phyloP scores from a whole-genome alignment of 345 rosid species.

The Raphanus raphanistrum region DNA sequence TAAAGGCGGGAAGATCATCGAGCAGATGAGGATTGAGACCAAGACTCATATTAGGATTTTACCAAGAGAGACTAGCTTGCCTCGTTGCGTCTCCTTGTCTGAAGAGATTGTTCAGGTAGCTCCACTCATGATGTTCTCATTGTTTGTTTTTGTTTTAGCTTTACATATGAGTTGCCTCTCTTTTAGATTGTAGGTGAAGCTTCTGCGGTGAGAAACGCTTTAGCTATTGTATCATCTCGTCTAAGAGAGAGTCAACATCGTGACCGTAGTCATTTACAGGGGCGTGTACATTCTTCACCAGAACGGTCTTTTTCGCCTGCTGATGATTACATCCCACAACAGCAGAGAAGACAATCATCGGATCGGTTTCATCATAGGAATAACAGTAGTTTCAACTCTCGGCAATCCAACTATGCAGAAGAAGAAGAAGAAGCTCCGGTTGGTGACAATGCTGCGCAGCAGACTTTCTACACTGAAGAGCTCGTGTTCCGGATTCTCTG shows the following conservation, averaged over 20 bases:
- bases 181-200: conserved; percentile 83
- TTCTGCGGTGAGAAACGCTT: conserved; percentile 74
- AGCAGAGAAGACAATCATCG: conserved; percentile 57
- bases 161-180: not conserved
- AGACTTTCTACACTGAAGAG: conserved; percentile 67
- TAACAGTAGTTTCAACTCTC: conserved; percentile 55
- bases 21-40: conserved; percentile 98
- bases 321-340: conserved; percentile 77
- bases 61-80: conserved; percentile 84
- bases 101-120: conserved; percentile 98
- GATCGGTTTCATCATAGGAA: conserved; percentile 58
- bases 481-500: conserved; percentile 91
- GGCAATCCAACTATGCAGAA: conserved; percentile 48
- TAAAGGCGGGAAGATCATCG: conserved; percentile 96
- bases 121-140: not conserved
- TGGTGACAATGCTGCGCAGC: conserved; percentile 58
- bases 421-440: conserved; percentile 48
- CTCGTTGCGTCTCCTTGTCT: conserved; percentile 77
- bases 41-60: conserved; percentile 98
- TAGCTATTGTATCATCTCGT: conserved; percentile 72
- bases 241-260: conserved; percentile 98
- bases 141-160: not conserved
- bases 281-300: conserved; percentile 74
- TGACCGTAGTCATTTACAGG: conserved; percentile 80
- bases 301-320: conserved; percentile 68